Evolutionary conservation across 768 basidiomycete genomes (phyloP).

Genomic region (Mycena capillaripes): DNA sequence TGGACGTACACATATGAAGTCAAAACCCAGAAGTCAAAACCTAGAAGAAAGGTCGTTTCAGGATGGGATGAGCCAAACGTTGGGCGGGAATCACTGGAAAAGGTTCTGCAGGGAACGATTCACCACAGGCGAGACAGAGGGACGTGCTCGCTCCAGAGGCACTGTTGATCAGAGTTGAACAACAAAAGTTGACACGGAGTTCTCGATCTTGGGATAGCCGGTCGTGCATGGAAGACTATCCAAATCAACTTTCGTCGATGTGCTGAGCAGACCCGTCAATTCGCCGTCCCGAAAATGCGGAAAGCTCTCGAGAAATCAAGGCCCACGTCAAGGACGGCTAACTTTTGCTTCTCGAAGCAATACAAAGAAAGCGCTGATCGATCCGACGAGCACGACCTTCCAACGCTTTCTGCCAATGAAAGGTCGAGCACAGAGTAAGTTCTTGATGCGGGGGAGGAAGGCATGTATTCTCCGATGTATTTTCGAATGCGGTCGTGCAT

Average conservation of each 20-base stretch:
- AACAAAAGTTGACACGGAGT: not conserved
- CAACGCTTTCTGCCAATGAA: constrained; percentile 9
- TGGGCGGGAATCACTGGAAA: not conserved
- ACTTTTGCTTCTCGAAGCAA: not conserved
- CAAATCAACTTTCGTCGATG: not conserved
- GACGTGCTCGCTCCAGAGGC: too few relatives aligned
- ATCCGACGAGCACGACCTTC: constrained; percentile 23
- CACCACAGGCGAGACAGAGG: not conserved
- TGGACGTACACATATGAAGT: not conserved
- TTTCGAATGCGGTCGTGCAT: not conserved
- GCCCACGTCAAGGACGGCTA: not conserved
- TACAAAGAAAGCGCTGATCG: not conserved
- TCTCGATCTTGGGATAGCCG: too few relatives aligned
- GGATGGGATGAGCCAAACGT: not conserved
- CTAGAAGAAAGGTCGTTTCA: not conserved
- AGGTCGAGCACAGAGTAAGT: not conserved
- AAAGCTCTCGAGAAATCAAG: not conserved
- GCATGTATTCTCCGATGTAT: too few relatives aligned
- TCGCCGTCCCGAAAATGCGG: not conserved
- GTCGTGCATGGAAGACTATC: not conserved
- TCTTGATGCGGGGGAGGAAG: too few relatives aligned
- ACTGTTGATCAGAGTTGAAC: too few relatives aligned
- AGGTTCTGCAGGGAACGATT: not conserved
- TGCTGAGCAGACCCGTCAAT: not conserved
- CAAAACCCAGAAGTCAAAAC: not conserved